These are phyloP conservation scores for Aurantiochytrium sp. DNA, from an alignment of 108 stramenopile species.

Conservation along the genomic window DNA sequence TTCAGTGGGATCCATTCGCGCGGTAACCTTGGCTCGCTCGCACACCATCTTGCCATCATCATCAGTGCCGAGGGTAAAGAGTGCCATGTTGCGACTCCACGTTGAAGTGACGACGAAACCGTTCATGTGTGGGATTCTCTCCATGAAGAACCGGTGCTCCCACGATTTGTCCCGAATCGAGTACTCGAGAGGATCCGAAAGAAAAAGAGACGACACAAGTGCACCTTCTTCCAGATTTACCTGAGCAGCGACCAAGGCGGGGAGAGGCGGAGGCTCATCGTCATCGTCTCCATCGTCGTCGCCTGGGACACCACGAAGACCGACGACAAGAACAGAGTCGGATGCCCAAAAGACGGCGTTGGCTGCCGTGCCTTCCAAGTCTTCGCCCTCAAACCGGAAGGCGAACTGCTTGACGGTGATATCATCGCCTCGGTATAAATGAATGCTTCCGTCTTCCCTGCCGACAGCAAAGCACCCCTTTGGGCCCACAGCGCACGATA, in stretches of 20 bases:
- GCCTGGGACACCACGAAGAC: background rate
- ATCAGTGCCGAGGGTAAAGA: background rate
- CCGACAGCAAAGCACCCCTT: background rate
- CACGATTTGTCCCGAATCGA: background rate
- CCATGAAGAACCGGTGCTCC: constrained; percentile 5
- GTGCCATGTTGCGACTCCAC: background rate
- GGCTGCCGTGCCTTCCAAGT: background rate
- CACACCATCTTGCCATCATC: background rate
- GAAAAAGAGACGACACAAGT: background rate
- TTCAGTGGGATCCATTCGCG: background rate
- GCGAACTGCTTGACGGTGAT: background rate
- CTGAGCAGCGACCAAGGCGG: background rate
- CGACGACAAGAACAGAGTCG: background rate
- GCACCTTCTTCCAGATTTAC: background rate
- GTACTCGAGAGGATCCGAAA: background rate
- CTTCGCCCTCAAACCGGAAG: background rate
- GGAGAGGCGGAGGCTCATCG: background rate
- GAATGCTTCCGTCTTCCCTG: background rate
- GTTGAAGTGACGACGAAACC: background rate
- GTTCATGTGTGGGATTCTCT: background rate
- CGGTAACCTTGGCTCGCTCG: background rate
- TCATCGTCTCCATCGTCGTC: background rate
- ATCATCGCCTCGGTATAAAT: background rate
- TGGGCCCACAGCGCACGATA: background rate
- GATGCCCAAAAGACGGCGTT: background rate